Conservation (phyloP, 1,284 basidiomycete species). For the Porodaedalea pini region DNA sequence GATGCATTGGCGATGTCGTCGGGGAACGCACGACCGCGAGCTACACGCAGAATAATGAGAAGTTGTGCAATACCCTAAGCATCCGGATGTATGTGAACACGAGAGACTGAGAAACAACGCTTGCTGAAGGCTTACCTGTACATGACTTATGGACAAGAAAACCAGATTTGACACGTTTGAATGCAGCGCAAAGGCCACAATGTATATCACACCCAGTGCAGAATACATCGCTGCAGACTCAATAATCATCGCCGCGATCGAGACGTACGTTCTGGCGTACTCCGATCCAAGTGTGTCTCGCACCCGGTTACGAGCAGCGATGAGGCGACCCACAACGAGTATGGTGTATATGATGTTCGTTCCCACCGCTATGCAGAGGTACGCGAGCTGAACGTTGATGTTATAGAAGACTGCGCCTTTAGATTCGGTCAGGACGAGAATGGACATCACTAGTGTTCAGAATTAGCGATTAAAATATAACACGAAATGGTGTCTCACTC, state of each 20-base stretch:
- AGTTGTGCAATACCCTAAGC: conserved; percentile 20
- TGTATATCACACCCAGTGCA: conserved; percentile 2
- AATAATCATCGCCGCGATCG: conserved; percentile 25
- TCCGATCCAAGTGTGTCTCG: conserved; percentile 22
- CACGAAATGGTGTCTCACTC: not conserved
- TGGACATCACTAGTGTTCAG: conserved; percentile 24
- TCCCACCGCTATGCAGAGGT: conserved; percentile 30
- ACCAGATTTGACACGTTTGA: conserved; percentile 6
- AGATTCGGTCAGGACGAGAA: conserved; percentile 27
- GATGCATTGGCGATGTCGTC: not conserved
- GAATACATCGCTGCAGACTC: conserved; percentile 25
- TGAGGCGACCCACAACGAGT: conserved; percentile 29
- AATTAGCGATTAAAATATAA: not conserved
- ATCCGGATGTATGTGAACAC: too few species aligned
- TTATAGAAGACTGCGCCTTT: conserved; percentile 27
- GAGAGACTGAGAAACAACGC: conserved; percentile 26
- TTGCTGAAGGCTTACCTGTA: conserved; percentile 4
- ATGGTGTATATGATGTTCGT: conserved; percentile 31
- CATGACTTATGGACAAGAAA: conserved; percentile 11
- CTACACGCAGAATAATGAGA: conserved; percentile 8
- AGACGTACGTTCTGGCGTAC: conserved; percentile 25
- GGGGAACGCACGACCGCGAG: not conserved
- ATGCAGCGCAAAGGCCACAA: not conserved
- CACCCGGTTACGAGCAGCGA: conserved; percentile 24
- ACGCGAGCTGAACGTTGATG: conserved; percentile 28